Base-by-base conservation (phyloP, 306 rosid species). In the Glycine latifolia region DNA sequence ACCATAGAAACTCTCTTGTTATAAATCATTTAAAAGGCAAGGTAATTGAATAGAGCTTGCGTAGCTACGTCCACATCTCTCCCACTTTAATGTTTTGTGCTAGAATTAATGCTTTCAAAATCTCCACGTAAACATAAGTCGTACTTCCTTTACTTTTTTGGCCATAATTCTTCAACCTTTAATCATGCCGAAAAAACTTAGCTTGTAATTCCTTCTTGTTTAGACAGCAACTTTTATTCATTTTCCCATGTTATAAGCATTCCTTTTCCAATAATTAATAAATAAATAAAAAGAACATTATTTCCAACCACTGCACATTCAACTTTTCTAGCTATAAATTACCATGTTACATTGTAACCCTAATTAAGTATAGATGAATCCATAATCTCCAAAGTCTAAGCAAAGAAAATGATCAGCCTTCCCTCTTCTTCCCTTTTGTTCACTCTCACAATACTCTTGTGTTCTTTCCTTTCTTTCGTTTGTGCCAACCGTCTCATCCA, bases 401-500 rank as follows among this genome's bases (percentile, higher is more conserved):
- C 67, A 47, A 56, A 65, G 3, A 71, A 48, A 3, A 71, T 48
- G 83, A 83, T 86, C 85, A 52, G 37, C 10, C 49, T 26, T 55
- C 20, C 59, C 13, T 78, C 58, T 10, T 10, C 65, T 10, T 5
- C 73, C 52, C 7, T 68, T 67, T 52, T 74, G 48, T 49, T 84
- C 66, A 14, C 65, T 71, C 48, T 77, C 80, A 52, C 87, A 73
- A 3, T 81, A 41, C 55, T 83, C 82, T 50, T 73, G 4, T 66
- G 63, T 41, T 39, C 52, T 58, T 44, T 77, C 73, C 63, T 39
- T 10, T 67, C 83, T 60, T 15, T 10, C 15, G 39, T 76, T 12
- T 69, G 80, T 65, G 47, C 79, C 4, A 70, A 20, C 55, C 73
- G 63, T 59, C 87, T 90, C 88, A 85, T 92, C 86, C 81, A 47